Evolutionary conservation across 176 grass and related monocot species (phyloP), one percentile per base, ranked within the genome.

Genomic region (sorghum (Sorghum bicolor)): DNA sequence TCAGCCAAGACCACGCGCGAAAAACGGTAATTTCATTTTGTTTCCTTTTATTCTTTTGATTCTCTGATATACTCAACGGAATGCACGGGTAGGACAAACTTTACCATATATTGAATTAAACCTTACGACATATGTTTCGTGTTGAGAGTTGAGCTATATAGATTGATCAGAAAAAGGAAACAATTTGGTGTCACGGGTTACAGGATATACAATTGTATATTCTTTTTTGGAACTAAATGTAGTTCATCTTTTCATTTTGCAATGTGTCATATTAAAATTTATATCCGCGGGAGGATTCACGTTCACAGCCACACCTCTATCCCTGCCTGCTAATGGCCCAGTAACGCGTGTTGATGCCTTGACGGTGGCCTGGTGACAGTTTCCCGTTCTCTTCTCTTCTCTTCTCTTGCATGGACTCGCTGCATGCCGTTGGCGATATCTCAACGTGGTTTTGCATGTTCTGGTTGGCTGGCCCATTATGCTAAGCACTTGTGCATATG

Each of bases 1-100:
- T 98, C 88, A 98, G 93, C 88, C 96, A 95, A 91, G 96, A 98
- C 50, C 96, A 98, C 81, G 96, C 96, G 24, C 93, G 78, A 22
- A 98, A 98, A 95, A 95, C 93, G 64, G 96, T 98, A 78, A 84
- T 28, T 76, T 61, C 83, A 57, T 41, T 83, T 44, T 76, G 26
- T 1, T 39, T 78, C 73, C 71, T 20, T 87, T 66, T 36, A 24
- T 29, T 30, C 24, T 73, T 68, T 61, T 26, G n/a, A 80, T 86
- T 83, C 24, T 82, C 26, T 86, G 39, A 37, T 24, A 43, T 81
- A 64, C 58, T 19, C 64, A 84, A 58, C 65, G 40, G 17, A 53
- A 80, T 80, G 12, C 44, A 6, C 7, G 50, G 43, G 55, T 4
- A 40, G 36, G n/a, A 20, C 1, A 67, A 62, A 29, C 36, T 82